These are phyloP conservation scores for Fusarium sambucinum DNA, from an alignment of 2,329 filamentous ascomycete species.

Conservation along the genomic window DNA sequence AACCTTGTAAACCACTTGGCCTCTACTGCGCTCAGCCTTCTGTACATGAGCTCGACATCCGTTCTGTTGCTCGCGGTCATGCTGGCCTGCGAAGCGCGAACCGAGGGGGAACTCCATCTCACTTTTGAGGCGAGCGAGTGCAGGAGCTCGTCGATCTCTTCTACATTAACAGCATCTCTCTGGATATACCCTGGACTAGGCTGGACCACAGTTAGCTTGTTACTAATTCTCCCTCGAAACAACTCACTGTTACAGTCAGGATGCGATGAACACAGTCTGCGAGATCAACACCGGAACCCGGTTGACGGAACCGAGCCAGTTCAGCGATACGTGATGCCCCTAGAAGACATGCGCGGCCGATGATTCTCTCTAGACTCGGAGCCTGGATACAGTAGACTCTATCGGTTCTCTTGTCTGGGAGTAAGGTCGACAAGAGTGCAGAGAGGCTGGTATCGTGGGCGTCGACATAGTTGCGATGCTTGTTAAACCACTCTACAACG, in stretches of 20 bases:
- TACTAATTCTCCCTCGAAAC: neutral
- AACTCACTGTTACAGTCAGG: constrained; percentile 68
- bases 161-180: constrained; percentile 67
- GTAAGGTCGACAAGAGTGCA: constrained; percentile 79
- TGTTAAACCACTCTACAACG: constrained; percentile 76
- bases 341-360: constrained; percentile 75
- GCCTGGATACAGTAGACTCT: constrained; percentile 80
- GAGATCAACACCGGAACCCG: constrained; percentile 73
- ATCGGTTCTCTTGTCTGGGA: constrained; percentile 81
- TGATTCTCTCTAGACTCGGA: constrained; percentile 71
- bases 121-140: constrained; percentile 75
- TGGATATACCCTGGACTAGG: constrained; percentile 56
- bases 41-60: constrained; percentile 68
- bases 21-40: constrained; percentile 72
- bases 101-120: constrained; percentile 75
- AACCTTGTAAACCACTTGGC: constrained; percentile 90
- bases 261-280: constrained; percentile 77
- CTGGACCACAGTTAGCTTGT: constrained; percentile 48
- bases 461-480: constrained; percentile 70
- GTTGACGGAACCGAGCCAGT: constrained; percentile 71
- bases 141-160: constrained; percentile 77
- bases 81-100: constrained; percentile 58
- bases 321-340: constrained; percentile 70
- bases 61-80: constrained; percentile 52
- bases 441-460: constrained; percentile 67